phyloP scores from a whole-genome alignment of 1,284 basidiomycete genomes.

The Austroboletus novae-zelandiae region DNA sequence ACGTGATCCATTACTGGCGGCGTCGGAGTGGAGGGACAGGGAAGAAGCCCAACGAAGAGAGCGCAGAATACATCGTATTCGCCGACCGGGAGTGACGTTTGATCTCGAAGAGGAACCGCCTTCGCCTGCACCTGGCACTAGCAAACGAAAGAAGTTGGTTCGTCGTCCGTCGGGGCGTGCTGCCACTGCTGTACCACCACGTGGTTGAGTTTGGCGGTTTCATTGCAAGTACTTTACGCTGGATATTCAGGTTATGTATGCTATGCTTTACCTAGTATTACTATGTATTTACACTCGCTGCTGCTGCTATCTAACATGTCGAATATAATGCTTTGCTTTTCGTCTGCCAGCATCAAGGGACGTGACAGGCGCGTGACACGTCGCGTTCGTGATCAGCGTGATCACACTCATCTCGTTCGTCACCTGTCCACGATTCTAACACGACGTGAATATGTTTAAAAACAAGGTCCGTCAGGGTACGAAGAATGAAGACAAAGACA shows the following conservation, averaged over 20 bases:
- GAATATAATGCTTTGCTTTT: slow-evolving; percentile 2
- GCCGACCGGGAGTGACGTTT: slow-evolving; percentile 69
- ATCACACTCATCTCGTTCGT: neutral
- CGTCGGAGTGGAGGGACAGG: slow-evolving; percentile 62
- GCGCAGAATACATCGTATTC: slow-evolving; percentile 46
- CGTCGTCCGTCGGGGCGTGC: slow-evolving; percentile 31
- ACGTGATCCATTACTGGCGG: slow-evolving; percentile 60
- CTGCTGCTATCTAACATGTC: slow-evolving; percentile 18
- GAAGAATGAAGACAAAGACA: neutral
- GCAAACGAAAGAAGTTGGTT: slow-evolving; percentile 28
- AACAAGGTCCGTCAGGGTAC: slow-evolving; percentile 10
- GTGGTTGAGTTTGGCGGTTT: slow-evolving; percentile 11
- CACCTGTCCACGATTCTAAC: neutral
- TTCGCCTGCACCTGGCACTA: slow-evolving; percentile 28
- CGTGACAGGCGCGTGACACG: slow-evolving; percentile 27
- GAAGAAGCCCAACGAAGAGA: slow-evolving; percentile 42
- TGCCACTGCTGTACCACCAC: slow-evolving; percentile 25
- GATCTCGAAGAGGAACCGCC: slow-evolving; percentile 56
- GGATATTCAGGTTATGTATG: slow-evolving; percentile 26
- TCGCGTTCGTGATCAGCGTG: slow-evolving; percentile 25
- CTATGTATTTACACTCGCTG: slow-evolving; percentile 19
- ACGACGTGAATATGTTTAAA: slow-evolving; percentile 17
- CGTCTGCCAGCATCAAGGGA: neutral
- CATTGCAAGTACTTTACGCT: slow-evolving; percentile 25
- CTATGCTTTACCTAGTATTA: slow-evolving; percentile 29